These are phyloP conservation scores for Wakefieldia striispora DNA, from an alignment of 768 basidiomycete species.

Conservation along the genomic window DNA sequence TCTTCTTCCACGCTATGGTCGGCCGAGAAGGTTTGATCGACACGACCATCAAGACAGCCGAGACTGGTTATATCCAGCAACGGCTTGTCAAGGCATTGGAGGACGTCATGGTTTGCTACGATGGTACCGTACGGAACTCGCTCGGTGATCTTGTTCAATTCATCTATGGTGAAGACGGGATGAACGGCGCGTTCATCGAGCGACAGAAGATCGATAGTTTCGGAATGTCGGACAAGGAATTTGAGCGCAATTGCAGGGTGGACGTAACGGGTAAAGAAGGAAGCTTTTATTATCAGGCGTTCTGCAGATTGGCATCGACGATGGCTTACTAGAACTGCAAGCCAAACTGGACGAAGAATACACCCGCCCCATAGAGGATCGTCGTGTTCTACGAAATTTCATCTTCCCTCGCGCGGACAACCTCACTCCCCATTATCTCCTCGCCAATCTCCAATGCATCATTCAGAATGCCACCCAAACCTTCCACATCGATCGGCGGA, in stretches of 20 bases:
- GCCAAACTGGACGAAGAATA: constrained; percentile 80
- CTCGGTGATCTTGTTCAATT: constrained; percentile 96
- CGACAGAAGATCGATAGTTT: constrained; percentile 92
- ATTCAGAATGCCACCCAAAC: constrained; percentile 95
- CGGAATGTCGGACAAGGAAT: constrained; percentile 73
- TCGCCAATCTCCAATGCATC: constrained; percentile 93
- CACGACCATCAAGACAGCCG: constrained; percentile 99
- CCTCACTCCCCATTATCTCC: constrained; percentile 76
- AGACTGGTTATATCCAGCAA: constrained; percentile 98
- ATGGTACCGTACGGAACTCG: constrained; percentile 97
- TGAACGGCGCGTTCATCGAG: constrained; percentile 98
- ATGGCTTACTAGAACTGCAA: constrained; percentile 81
- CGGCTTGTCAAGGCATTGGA: constrained; percentile 97
- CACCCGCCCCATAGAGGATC: constrained; percentile 63
- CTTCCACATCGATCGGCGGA: constrained; percentile 94
- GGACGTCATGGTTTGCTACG: constrained; percentile 96
- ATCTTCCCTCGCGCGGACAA: constrained; percentile 79
- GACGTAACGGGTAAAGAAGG: constrained; percentile 84
- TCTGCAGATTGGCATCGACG: constrained; percentile 85
- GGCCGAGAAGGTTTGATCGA: constrained; percentile 99
- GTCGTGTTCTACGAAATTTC: constrained; percentile 73
- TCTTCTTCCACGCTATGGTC: constrained; percentile 99
- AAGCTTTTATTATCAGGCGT: constrained; percentile 77
- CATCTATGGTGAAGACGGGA: constrained; percentile 97
- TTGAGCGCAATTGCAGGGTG: constrained; percentile 92